These are phyloP conservation scores for Syzygium jambos DNA, from an alignment of 345 rosid species.

Conservation along the genomic window DNA sequence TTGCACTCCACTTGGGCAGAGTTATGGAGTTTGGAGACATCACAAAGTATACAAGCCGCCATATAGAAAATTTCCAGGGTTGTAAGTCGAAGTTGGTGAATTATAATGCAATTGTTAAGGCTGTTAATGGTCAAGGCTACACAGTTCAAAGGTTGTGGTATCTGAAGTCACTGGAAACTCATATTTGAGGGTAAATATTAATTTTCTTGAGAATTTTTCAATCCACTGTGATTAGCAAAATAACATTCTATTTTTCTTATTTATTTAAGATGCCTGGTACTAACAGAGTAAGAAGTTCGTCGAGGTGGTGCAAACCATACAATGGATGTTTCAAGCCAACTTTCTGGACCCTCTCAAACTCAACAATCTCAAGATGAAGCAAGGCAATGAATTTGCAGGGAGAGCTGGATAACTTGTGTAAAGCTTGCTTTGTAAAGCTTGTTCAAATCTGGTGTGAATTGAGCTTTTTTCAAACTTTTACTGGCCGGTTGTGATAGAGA, in stretches of 20 bases:
- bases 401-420: background rate
- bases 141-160: background rate
- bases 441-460: background rate
- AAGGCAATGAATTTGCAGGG: background rate
- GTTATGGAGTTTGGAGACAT: background rate
- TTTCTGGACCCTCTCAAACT: background rate
- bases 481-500: background rate
- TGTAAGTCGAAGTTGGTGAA: background rate
- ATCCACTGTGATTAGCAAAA: rapidly evolving
- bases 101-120: background rate
- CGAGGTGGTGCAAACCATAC: background rate
- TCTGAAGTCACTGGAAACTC: background rate
- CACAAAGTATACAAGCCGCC: background rate
- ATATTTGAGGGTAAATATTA: background rate
- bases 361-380: background rate
- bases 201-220: background rate
- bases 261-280: rapidly evolving
- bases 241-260: background rate
- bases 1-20: background rate
- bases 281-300: background rate
- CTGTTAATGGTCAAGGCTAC: background rate
- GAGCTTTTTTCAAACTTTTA: background rate
- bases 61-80: background rate
- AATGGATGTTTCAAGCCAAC: background rate
- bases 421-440: background rate